phyloP scores from a whole-genome alignment of 768 basidiomycete species.

The Trametes cubensis region DNA sequence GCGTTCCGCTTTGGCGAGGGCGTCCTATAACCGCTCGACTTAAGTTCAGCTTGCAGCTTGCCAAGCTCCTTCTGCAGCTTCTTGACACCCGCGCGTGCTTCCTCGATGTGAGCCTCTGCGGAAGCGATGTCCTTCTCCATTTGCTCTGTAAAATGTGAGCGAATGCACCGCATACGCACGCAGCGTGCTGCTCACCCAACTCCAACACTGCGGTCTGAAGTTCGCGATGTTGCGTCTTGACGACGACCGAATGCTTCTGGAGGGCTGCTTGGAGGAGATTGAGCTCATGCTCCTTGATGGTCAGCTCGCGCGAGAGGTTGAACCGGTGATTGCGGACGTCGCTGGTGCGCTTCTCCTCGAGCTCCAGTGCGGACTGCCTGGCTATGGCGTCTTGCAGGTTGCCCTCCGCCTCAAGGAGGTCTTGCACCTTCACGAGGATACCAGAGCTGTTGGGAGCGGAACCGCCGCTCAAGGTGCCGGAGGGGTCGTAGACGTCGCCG shows the following conservation, averaged over 20 bases:
- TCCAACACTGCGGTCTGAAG: slow-evolving; percentile 86
- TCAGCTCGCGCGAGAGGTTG: slow-evolving; percentile 63
- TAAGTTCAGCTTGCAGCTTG: slow-evolving; percentile 55
- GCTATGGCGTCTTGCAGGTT: slow-evolving; percentile 53
- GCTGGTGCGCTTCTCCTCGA: slow-evolving; percentile 53
- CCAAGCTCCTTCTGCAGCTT: slow-evolving; percentile 65
- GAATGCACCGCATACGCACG: no score
- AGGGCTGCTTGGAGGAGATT: slow-evolving; percentile 71
- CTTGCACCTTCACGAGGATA: slow-evolving; percentile 80
- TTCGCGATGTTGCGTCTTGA: slow-evolving; percentile 90
- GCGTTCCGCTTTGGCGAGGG: slow-evolving; percentile 64
- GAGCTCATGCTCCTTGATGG: slow-evolving; percentile 90
- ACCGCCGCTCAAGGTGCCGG: slow-evolving; percentile 91
- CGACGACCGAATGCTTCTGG: slow-evolving; percentile 75
- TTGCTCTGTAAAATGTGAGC: slow-evolving; percentile 58
- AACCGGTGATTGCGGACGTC: slow-evolving; percentile 65
- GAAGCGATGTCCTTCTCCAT: slow-evolving; percentile 70
- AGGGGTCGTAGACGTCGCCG: slow-evolving; percentile 96
- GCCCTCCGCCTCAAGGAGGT: slow-evolving; percentile 69
- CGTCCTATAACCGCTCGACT: slow-evolving; percentile 48
- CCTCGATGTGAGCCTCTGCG: slow-evolving; percentile 47
- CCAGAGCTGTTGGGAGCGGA: slow-evolving; percentile 78
- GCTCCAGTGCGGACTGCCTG: slow-evolving; percentile 54
- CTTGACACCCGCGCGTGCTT: slow-evolving; percentile 49
- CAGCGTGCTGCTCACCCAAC: slow-evolving; percentile 57